Evolutionary conservation across 371 early-diverging fungal species (phyloP).

Genomic region (Syncephalastrum sp.): DNA sequence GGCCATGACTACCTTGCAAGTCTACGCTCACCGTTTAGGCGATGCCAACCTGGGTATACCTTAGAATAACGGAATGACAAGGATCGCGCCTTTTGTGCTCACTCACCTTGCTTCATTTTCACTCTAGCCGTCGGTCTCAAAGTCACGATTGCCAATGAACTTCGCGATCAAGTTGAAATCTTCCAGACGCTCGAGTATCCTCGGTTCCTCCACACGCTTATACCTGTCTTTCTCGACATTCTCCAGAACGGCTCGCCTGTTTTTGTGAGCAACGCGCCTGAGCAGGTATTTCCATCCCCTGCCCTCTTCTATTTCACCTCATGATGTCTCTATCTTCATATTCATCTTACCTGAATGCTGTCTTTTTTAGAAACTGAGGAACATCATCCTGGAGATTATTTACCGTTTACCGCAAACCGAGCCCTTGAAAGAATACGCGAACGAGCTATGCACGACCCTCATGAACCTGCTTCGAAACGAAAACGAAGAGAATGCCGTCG

Average conservation of each 20-base stretch:
- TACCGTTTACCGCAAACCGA: conserved; percentile 91
- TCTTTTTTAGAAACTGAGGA: conserved; percentile 79
- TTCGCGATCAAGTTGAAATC: conserved; percentile 89
- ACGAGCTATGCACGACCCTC: conserved; percentile 61
- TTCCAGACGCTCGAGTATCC: conserved; percentile 85
- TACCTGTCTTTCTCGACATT: conserved; percentile 83
- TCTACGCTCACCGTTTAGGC: conserved; percentile 67
- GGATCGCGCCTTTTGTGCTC: background rate
- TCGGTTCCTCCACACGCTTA: conserved; percentile 70
- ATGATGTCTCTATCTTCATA: background rate
- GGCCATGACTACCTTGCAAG: conserved; percentile 58
- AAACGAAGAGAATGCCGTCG: conserved; percentile 96
- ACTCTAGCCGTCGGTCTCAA: conserved; percentile 61
- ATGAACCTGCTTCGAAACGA: conserved; percentile 83
- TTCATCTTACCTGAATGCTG: background rate
- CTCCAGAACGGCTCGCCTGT: conserved; percentile 76
- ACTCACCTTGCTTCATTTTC: background rate
- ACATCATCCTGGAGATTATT: conserved; percentile 88
- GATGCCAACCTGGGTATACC: conserved; percentile 62
- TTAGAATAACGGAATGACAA: too few relatives aligned
- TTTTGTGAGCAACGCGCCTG: conserved; percentile 76
- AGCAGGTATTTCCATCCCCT: conserved; percentile 63
- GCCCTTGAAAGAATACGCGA: conserved; percentile 62
- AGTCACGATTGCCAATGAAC: conserved; percentile 82
- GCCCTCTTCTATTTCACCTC: too few relatives aligned